Base-by-base conservation (phyloP, 495 filamentous ascomycete genomes). In the Pyrenula aspistea region DNA sequence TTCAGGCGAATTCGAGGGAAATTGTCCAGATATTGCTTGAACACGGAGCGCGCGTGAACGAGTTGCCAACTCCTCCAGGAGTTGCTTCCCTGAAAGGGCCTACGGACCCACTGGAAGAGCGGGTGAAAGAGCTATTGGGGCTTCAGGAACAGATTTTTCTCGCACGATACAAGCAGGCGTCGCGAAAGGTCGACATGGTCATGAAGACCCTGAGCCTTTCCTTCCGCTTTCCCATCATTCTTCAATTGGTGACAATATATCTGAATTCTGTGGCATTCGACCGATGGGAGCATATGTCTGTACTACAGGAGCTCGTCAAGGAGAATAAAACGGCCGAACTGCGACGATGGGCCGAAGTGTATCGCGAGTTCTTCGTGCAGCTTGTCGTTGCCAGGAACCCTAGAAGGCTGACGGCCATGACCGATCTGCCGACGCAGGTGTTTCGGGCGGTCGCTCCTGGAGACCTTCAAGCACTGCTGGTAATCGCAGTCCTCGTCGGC, bases 251-350 rank as follows among this genome's bases (percentile, higher is more conserved):
- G 24, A 24, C 61, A 4, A 55, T 59, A 2, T 67, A 67, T 56
- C 63, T 67, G 15, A 67, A 67, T 36, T 61, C 51, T 57, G 10
- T 63, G 25, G 22, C 55, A n/a, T 24, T 67, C 15, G 23, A 62
- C 50, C 65, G 66, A 59, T 63, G 58, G 63, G 65, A 65, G 25
- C 53, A 47, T 56, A n/a, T 67, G 56, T 56, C 58, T 59, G 66
- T 67, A 55, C 61, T 69, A 55, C 66, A 64, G 55, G 66, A 68
- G 52, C 65, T 68, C 49, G 63, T 62, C 21, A 15, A 65, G 54
- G 51, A 62, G 24, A 62, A 67, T 54, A 65, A 62, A 53, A 68
- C 51, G 57, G 24, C 57, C 52, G 56, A 63, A 59, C 58, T 67
- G 56, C 63, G 64, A 53, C 22, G 57, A 63, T 67, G 64, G 66